Evolutionary conservation across 257 asterid genomes (phyloP), one percentile per base, ranked within the genome.

Genomic region (Echites panduratus): DNA sequence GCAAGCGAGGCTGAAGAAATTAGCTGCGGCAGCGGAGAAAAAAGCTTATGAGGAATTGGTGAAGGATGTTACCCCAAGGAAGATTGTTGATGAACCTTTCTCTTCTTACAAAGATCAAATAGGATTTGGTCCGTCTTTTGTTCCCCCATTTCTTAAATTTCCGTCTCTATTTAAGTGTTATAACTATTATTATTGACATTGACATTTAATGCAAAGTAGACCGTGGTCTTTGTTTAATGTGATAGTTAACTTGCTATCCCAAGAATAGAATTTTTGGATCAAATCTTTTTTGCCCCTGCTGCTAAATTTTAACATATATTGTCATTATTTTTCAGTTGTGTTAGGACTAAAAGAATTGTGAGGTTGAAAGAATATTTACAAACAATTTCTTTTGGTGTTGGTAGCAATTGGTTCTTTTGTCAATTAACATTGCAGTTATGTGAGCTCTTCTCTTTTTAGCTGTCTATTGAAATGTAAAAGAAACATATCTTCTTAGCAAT

Each of bases 41-140:
- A 94, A 87, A 73, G 93, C 85, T 19, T 94, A 94, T 62, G 84
- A 81, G 49, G 95, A 91, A 78, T 84, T 91, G 85, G 99, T 94
- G 76, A 88, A 90, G 86, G 98, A 91, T 75, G 85, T 94, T 77
- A 85, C 98, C 27, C 98, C 95, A 3, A 86, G 6, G 79, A 90
- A 82, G 79, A 44, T 72, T 24, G 89, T 79, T 40, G 87, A 80
- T 52, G 98, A 94, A 76, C 98, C 99, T 56, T 94, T 94, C 75
- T 94, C 99, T 74, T 81, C 99, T 70, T 94, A 91, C 88, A 91
- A 94, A 82, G 96, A 94, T 86, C 99, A 94, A 79, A 50, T 94
- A 38, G 99, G 99, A 68, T 90, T 94, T 59, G 99, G 99, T 94
- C 70, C 79, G 67, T 44, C 41, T 20, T 29, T 70, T 75, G 17